Evolutionary conservation across 225 moss, liverwort and hornwort species (phyloP).

Genomic region (Pseudisothecium myosuroides): DNA sequence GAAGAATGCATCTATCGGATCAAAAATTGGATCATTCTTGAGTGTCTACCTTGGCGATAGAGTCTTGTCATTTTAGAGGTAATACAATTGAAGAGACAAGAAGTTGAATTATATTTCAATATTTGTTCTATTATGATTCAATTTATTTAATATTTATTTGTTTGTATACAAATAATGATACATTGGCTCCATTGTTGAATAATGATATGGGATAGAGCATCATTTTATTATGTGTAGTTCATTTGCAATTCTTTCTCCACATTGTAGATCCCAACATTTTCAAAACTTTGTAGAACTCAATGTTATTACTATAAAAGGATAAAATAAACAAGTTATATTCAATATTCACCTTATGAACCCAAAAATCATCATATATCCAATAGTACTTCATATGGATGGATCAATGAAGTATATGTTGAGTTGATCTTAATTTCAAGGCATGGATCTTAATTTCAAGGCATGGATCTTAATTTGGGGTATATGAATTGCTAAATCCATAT

Average conservation of each 20-base stretch:
- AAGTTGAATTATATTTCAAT: background rate
- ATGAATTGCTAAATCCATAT: background rate
- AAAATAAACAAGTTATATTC: background rate
- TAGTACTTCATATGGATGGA: rapidly evolving
- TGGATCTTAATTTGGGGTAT: background rate
- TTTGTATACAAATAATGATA: background rate
- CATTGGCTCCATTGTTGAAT: background rate
- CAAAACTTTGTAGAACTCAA: background rate
- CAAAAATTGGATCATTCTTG: background rate
- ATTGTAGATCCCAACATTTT: background rate
- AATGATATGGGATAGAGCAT: background rate
- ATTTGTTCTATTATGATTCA: background rate
- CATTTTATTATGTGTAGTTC: background rate
- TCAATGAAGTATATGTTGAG: background rate
- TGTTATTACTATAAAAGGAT: too few relatives aligned
- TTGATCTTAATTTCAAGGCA: background rate
- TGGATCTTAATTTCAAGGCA: background rate
- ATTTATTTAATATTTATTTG: background rate
- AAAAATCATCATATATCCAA: background rate
- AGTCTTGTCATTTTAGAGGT: background rate
- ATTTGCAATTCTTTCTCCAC: background rate
- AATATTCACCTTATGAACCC: background rate
- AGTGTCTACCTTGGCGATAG: background rate
- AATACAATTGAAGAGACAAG: background rate
- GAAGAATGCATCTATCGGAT: background rate